Percentiles rank a stretch among this genome's conserved stretches.
These are phyloP conservation scores for Primulina eburnea DNA, from an alignment of 257 asterid genomes.

Conservation along the genomic window DNA sequence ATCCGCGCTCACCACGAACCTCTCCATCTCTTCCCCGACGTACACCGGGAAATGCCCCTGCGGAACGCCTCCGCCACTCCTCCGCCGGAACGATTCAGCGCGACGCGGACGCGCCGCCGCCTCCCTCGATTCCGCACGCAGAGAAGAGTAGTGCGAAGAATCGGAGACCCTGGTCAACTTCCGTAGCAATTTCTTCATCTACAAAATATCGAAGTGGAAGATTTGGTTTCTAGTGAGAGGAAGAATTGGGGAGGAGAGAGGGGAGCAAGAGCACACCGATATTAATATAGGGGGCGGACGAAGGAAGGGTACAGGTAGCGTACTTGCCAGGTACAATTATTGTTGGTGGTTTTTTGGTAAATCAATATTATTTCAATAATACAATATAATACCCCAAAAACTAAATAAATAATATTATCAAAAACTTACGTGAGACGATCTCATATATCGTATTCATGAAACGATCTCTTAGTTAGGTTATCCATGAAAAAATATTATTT, in stretches of 20 bases:
- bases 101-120: slow-evolving; percentile 25
- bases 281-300: not conserved
- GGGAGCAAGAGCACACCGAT: not conserved
- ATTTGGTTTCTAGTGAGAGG: slow-evolving; percentile 2
- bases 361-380: slow-evolving; percentile 11
- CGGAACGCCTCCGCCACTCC: slow-evolving; percentile 34
- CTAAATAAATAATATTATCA: no score
- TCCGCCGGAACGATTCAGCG: slow-evolving; percentile 30
- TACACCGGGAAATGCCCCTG: not conserved
- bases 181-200: slow-evolving; percentile 22
- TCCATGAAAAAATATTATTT: no score
- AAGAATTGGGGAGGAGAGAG: not conserved
- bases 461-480: no score
- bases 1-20: not conserved
- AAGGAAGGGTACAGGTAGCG: slow-evolving; percentile 37
- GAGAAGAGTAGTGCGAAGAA: slow-evolving; percentile 36
- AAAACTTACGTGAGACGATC: no score
- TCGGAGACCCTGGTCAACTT: slow-evolving; percentile 28
- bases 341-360: not conserved
- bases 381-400: no score
- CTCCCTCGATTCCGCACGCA: slow-evolving; percentile 25
- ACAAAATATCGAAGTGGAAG: not conserved
- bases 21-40: not conserved
- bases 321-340: slow-evolving; percentile 52
- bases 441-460: no score